A percentile compares a stretch with the other conserved stretches of the same genome.
phyloP scores from a whole-genome alignment of 495 filamentous ascomycete species.

The Penicillium goetzii region DNA sequence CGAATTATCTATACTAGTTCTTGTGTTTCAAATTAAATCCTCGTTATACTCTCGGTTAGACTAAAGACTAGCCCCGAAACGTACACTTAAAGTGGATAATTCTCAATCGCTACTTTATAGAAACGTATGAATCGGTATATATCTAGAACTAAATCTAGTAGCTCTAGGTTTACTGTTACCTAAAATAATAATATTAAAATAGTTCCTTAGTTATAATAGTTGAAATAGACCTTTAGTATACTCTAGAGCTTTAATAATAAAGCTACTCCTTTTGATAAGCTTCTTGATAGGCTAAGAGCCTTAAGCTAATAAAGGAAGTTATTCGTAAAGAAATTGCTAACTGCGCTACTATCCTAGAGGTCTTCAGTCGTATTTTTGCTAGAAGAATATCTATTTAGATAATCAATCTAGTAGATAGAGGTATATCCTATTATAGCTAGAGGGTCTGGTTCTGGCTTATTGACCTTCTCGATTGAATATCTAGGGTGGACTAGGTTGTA shows the following conservation, averaged over 20 bases:
- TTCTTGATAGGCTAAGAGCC: slow-evolving; percentile 35
- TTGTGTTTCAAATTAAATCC: slow-evolving; percentile 24
- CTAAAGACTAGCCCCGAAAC: slow-evolving; percentile 19
- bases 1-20: slow-evolving; percentile 21
- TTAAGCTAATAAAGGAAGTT: slow-evolving; percentile 44
- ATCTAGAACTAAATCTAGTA: slow-evolving; percentile 28
- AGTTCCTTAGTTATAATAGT: neutral
- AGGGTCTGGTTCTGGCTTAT: slow-evolving; percentile 18
- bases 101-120: slow-evolving; percentile 31
- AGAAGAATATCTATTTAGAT: slow-evolving; percentile 26
- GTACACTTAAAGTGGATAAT: slow-evolving; percentile 31
- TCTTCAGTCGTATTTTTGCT: slow-evolving; percentile 5
- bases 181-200: slow-evolving; percentile 2
- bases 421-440: slow-evolving; percentile 30
- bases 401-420: slow-evolving; percentile 47
- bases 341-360: slow-evolving; percentile 10
- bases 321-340: slow-evolving; percentile 29
- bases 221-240: slow-evolving; percentile 17
- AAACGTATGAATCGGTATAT: slow-evolving; percentile 33
- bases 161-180: neutral
- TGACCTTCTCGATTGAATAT: slow-evolving; percentile 11
- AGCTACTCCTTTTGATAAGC: slow-evolving; percentile 30
- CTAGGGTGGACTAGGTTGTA: slow-evolving; percentile 22
- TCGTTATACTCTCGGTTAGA: slow-evolving; percentile 30
- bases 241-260: slow-evolving; percentile 17